These are phyloP conservation scores for Aspergillus sp. DNA, from an alignment of 2,329 filamentous ascomycete genomes.

Conservation along the genomic window DNA sequence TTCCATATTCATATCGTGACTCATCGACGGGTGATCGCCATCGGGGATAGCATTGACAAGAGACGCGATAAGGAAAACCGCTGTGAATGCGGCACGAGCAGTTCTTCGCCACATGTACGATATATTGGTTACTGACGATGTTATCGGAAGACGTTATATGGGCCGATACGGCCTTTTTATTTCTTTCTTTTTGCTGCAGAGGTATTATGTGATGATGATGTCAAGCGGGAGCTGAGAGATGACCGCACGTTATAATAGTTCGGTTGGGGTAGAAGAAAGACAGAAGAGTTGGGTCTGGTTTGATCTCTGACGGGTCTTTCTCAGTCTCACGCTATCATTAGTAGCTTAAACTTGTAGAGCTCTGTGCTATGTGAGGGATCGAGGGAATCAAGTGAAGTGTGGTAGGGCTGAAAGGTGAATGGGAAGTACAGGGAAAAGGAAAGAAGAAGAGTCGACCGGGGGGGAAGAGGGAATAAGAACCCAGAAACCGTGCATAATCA, in stretches of 20 bases:
- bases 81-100: conserved; percentile 21
- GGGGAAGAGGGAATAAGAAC: no score
- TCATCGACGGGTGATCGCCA: conserved; percentile 24
- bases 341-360: no score
- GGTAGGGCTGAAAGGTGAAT: no score
- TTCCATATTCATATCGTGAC: conserved; percentile 19
- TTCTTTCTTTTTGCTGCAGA: background rate
- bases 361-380: no score
- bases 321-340: no score
- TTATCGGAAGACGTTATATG: background rate
- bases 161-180: background rate
- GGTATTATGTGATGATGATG: background rate
- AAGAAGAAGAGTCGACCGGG: no score
- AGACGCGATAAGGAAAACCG: conserved; percentile 21
- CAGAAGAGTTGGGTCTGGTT: background rate
- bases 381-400: no score
- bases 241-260: no score
- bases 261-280: no score
- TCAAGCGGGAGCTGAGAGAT: background rate
- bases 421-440: no score
- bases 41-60: conserved; percentile 27
- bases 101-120: conserved; percentile 18
- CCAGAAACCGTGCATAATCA: no score
- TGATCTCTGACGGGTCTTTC: no score
- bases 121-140: background rate